Evolutionary conservation across 2,329 filamentous ascomycete genomes (phyloP), one percentile per base, ranked within the genome.

Genomic region (Dendrostoma leiphaemia): DNA sequence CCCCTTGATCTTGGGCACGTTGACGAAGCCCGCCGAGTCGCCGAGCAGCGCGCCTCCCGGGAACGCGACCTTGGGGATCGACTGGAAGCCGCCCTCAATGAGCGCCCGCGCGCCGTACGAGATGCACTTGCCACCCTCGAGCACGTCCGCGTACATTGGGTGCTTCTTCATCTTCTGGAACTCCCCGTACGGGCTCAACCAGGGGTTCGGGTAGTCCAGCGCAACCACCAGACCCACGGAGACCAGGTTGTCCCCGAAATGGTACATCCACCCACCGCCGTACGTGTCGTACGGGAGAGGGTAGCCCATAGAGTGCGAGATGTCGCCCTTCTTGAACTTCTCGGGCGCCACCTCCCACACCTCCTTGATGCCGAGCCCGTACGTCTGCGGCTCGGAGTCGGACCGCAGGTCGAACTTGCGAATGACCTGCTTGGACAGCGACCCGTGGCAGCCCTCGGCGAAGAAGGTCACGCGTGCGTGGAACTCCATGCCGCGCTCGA

Each of bases 141-240:
- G 81, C 17, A 92, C 86, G 5, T 84, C 79, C 61, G 80, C 85
- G 78, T 95, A 97, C 47, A 95, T 75, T n/a, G 94, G 92, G 71
- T 99, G 94, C 63, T 93, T 89, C 80, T 99, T 99, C 79, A 99
- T 87, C 78, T 96, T 96, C 71, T 99, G 94, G 71, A 99, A 99
- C 70, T 99, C 94, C 54, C 86, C 84, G 69, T 97, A 99, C 0
- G 94, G 94, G 3, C 92, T 94, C 52, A 97, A 74, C 91, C 93
- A 99, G 0, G 94, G 94, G 72, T 99, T 99, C 38, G 90, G 81
- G 70, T 99, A 99, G 76, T 99, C 94, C 51, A 99, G 81, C 23
- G 92, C 92, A 34, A 95, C 89, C 10, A 99, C 94, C 17, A 97
- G 79, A 23, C 94, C 94, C 53, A 99, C 80, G 62, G 86, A 91